These are phyloP conservation scores for Urtica urens DNA, from an alignment of 306 rosid species.

Conservation along the genomic window DNA sequence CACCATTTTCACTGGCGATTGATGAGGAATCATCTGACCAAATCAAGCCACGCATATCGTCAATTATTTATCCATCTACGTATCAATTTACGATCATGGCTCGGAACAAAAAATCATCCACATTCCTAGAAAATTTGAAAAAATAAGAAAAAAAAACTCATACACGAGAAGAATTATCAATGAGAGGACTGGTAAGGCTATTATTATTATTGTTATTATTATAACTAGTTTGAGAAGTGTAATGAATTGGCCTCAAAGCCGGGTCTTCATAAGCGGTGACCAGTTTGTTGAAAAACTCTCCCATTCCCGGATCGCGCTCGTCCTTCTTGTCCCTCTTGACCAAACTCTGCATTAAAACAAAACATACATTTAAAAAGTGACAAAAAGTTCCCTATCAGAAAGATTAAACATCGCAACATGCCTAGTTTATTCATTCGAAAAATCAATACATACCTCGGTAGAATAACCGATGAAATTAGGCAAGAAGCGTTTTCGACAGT, in stretches of 20 bases:
- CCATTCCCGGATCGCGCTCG: slow-evolving; percentile 38
- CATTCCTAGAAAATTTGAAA: neutral
- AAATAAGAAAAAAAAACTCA: slow-evolving; percentile 2
- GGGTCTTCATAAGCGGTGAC: slow-evolving; percentile 63
- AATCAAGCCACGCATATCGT: too few relatives aligned
- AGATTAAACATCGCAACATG: too few relatives aligned
- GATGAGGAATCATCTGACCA: too few relatives aligned
- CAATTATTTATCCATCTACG: neutral
- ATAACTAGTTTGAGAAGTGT: slow-evolving; percentile 28
- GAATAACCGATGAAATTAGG: slow-evolving; percentile 67
- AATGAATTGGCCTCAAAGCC: slow-evolving; percentile 48
- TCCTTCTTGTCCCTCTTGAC: slow-evolving; percentile 77
- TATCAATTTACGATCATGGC: neutral
- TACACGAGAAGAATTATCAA: slow-evolving; percentile 25
- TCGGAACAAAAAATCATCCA: neutral
- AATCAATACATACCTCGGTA: slow-evolving; percentile 76
- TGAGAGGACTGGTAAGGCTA: slow-evolving; percentile 45
- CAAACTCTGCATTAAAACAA: slow-evolving; percentile 69
- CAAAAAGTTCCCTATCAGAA: too few relatives aligned
- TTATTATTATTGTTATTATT: too few relatives aligned
- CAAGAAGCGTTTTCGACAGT: slow-evolving; percentile 90
- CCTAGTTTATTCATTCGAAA: too few relatives aligned
- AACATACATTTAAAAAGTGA: too few relatives aligned
- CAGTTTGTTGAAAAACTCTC: slow-evolving; percentile 45
- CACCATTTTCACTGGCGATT: too few relatives aligned